Percentiles rank a stretch among this genome's conserved stretches.
phyloP scores from a whole-genome alignment of 2,329 filamentous ascomycete species.

The Myriosclerotinia duriaeana region DNA sequence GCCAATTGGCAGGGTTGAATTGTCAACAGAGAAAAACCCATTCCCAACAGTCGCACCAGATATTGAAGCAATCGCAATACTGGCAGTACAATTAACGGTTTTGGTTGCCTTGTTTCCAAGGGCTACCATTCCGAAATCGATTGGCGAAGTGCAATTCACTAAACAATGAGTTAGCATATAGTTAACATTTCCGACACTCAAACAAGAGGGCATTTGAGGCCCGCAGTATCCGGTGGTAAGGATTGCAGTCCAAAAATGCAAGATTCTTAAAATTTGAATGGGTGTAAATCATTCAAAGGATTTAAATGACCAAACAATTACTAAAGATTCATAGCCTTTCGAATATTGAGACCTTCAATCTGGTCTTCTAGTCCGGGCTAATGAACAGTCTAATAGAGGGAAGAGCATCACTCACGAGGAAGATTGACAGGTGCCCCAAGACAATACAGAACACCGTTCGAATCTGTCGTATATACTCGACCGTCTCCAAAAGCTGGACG shows the following conservation, averaged over 20 bases:
- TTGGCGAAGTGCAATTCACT: slow-evolving; percentile 42
- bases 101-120: slow-evolving; percentile 35
- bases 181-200: too few species aligned
- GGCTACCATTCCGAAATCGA: slow-evolving; percentile 41
- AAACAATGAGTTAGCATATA: neutral
- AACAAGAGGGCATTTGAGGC: neutral
- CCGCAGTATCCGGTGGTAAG: too few species aligned
- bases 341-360: too few species aligned
- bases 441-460: slow-evolving; percentile 35
- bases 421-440: slow-evolving; percentile 43
- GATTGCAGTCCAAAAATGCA: too few species aligned
- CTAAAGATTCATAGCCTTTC: too few species aligned
- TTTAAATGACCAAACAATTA: too few species aligned
- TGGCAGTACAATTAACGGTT: slow-evolving; percentile 40
- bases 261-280: too few species aligned
- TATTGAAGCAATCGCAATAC: slow-evolving; percentile 41
- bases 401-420: slow-evolving; percentile 26
- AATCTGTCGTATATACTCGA: slow-evolving; percentile 39
- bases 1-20: slow-evolving; percentile 40
- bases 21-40: slow-evolving; percentile 38
- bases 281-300: too few species aligned
- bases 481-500: slow-evolving; percentile 44
- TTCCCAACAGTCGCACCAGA: slow-evolving; percentile 39
- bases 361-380: too few species aligned
- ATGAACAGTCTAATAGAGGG: neutral